Evolutionary conservation across 2,329 filamentous ascomycete genomes (phyloP).

Genomic region (Apiospora saccharicola): DNA sequence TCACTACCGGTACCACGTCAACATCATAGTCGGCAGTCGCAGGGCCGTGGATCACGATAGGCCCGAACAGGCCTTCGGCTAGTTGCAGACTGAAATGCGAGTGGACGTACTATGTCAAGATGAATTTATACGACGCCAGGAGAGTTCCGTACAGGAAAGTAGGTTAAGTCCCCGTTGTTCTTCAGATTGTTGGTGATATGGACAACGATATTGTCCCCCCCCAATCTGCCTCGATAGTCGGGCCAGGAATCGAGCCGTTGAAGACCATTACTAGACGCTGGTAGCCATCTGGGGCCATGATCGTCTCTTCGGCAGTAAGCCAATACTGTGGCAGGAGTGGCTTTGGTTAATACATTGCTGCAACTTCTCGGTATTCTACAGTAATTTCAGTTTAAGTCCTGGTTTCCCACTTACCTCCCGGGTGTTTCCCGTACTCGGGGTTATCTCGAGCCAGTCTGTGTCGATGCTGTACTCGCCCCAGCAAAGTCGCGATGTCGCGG

Average conservation of each 20-base stretch:
- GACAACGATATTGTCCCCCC: conserved; percentile 44
- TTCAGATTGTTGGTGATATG: conserved; percentile 61
- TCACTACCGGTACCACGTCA: conserved; percentile 65
- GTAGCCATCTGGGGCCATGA: conserved; percentile 55
- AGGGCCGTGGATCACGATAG: conserved; percentile 67
- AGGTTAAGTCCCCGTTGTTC: conserved; percentile 45
- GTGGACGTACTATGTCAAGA: conserved; percentile 62
- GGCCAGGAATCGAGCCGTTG: conserved; percentile 67
- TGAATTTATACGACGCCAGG: conserved; percentile 55
- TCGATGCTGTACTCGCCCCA: conserved; percentile 59
- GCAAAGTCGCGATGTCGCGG: conserved; percentile 42
- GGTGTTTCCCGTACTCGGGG: conserved; percentile 56
- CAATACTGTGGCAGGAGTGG: conserved; percentile 42
- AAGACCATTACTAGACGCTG: conserved; percentile 51
- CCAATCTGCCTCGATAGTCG: conserved; percentile 61
- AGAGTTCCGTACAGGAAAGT: not conserved
- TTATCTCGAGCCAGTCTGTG: conserved; percentile 52
- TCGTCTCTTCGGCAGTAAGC: conserved; percentile 50
- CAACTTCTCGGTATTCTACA: not conserved
- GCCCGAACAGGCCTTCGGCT: conserved; percentile 63
- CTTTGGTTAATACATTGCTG: not conserved
- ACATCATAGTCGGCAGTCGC: conserved; percentile 65
- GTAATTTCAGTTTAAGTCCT: not conserved
- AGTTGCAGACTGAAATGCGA: conserved; percentile 59
- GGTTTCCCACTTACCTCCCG: conserved; percentile 43